A percentile compares a stretch with the other conserved stretches of the same genome.
Conservation (phyloP, 345 rosid species). For the Cardiospermum halicacabum region DNA sequence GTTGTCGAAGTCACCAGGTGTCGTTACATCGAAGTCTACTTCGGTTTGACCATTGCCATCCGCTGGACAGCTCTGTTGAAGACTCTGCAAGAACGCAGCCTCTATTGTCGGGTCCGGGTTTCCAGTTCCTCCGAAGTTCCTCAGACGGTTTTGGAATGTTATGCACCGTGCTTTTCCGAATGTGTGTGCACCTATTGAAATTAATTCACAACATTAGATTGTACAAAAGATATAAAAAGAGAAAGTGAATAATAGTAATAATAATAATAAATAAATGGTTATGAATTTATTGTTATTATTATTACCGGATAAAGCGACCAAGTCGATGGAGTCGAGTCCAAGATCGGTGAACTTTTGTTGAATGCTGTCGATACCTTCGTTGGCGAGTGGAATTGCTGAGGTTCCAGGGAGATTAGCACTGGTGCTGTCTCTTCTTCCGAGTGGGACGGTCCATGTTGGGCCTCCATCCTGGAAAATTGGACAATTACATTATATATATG, state of each 20-base stretch:
- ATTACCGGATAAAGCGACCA: constrained; percentile 15
- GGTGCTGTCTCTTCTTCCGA: constrained; percentile 33
- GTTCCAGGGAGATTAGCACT: constrained; percentile 1
- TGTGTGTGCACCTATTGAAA: not conserved
- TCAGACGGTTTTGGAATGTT: not conserved
- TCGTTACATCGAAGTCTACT: constrained; percentile 12
- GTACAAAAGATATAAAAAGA: no score
- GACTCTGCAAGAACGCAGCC: not conserved
- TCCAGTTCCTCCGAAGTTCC: not conserved
- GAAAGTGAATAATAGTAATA: no score
- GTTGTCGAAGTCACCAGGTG: constrained; percentile 24
- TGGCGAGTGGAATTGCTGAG: not conserved
- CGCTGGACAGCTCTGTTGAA: not conserved
- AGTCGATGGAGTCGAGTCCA: constrained; percentile 14
- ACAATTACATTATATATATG: not conserved
- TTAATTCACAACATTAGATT: not conserved
- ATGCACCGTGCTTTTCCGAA: not conserved
- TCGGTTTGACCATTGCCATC: not conserved
- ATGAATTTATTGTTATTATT: no score
- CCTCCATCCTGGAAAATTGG: constrained; percentile 39
- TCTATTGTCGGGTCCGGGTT: constrained; percentile 8
- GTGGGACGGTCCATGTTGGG: constrained; percentile 27
- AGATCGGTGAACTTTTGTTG: not conserved
- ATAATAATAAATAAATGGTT: no score
- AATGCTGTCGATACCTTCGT: not conserved